Base-by-base conservation (phyloP, 331 rosid genomes). In the Malus hybrid region DNA sequence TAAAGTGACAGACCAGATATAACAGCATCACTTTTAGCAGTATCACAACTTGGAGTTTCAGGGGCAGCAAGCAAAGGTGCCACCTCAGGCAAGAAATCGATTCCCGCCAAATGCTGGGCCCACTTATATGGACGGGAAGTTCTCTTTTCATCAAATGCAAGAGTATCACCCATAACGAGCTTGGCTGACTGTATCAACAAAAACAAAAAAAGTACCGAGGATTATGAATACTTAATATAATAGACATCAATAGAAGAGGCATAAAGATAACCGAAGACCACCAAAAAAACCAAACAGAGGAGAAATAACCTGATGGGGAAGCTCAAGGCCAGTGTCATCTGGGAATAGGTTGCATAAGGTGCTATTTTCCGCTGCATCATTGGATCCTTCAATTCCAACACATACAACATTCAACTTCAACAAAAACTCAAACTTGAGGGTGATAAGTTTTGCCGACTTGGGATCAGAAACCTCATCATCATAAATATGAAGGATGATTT, bases 101-200 rank as follows among this genome's bases (percentile, higher is more conserved):
- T 86, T 77, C 99, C 99, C 8, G 93, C 97, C 83, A 95, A 74
- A 82, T 92, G 98, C 72, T 95, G 99, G 70, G 96, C 96, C 99
- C 99, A 95, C 78, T 90, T 95, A 78, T 92, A 95, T 57, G 99
- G 99, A 24, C 94, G 93, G 20, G 88, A 86, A 83, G 88, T 82
- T 85, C 93, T 89, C 80, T 78, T 85, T 70, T 84, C 77, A 80
- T 83, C 88, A 83, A 90, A 92, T 68, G 86, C 33, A 63, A 59
- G 65, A 46, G 88, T 76, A 70, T 86, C 89, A 74, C 91, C 90
- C 75, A 76, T 75, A 31, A 81, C 54, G 79, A 95, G 94, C 84
- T 95, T 95, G 78, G 99, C 96, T 39, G 97, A 88, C 98, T 95
- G 91, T 74, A 80, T 69, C 76, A 83, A 39, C 73, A 28, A 76